These are phyloP conservation scores for Penicillium sumatraense DNA, from an alignment of 2,329 filamentous ascomycete genomes.

Conservation along the genomic window DNA sequence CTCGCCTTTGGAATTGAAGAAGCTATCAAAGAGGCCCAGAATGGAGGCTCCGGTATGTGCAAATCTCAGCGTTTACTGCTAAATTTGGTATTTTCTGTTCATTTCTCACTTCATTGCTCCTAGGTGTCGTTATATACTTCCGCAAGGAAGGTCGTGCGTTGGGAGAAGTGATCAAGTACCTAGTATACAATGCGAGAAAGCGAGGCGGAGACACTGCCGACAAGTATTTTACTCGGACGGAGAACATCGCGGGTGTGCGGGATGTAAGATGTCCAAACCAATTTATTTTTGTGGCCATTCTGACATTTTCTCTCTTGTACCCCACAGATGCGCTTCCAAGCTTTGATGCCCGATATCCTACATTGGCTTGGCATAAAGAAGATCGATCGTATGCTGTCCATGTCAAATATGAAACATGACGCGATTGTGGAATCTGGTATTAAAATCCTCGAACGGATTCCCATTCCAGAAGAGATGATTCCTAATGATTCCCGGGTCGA, in stretches of 20 bases:
- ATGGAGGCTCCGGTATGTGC: constrained; percentile 71
- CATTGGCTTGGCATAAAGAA: constrained; percentile 99
- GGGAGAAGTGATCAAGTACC: constrained; percentile 89
- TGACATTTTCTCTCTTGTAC: constrained; percentile 14
- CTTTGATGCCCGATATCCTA: constrained; percentile 94
- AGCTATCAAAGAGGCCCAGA: constrained; percentile 95
- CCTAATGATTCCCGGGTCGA: constrained; percentile 95
- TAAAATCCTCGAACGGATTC: constrained; percentile 85
- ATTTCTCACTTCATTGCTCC: not conserved
- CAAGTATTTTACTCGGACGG: constrained; percentile 90
- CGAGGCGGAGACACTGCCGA: constrained; percentile 44
- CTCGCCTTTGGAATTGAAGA: constrained; percentile 97
- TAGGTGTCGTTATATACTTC: constrained; percentile 92
- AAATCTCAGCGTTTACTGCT: not conserved
- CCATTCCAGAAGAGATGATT: constrained; percentile 91
- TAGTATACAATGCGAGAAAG: constrained; percentile 65
- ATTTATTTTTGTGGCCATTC: not conserved
- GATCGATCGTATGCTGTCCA: constrained; percentile 97
- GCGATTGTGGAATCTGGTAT: constrained; percentile 57
- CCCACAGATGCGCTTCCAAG: constrained; percentile 95
- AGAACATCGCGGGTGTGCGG: constrained; percentile 96
- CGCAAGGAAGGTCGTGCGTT: constrained; percentile 94
- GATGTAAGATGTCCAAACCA: constrained; percentile 43
- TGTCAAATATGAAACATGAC: constrained; percentile 77
- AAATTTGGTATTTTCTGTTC: too few relatives aligned